Evolutionary conservation across 75 land plant species (phyloP), one percentile per base, ranked within the genome.

Genomic region (Pinus albicaulis): DNA sequence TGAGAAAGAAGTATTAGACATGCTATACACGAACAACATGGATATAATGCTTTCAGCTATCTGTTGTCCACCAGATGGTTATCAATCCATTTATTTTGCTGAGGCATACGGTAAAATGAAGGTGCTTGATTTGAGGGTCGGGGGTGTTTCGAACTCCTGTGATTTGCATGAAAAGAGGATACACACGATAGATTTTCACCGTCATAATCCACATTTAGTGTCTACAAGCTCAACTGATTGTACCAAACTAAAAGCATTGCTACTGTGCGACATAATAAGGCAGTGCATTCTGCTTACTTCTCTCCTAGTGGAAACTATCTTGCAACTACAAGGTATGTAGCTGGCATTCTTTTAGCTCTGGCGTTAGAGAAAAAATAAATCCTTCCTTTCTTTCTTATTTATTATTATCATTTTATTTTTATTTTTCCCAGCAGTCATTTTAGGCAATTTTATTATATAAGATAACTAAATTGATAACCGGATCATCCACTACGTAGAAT

Each of bases 221-320:
- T 88, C 86, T 52, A 92, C 96, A 52, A 86, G 90, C 74, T 91
- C 90, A 75, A 75, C 90, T 19, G 94, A 94, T 85, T 85, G 85
- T 16, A 84, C 82, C 59, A 77, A 58, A 78, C 84, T 12, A n/a
- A 74, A 70, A n/a, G 80, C 20, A 13, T 86, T 66, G 87, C 80
- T 77, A 74, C 65, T 3, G 66, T 86, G 57, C 36, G 36, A 8
- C 96, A 94, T 78, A 19, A 77, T 31, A 80, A 74, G 76, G 87
- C 92, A 34, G 89, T 89, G n/a, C 92, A 84, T 60, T 89, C 94
- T 61, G 94, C 96, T 19, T 92, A 89, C 78, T 94, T 94, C 78
- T 94, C 96, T 72, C 96, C 94, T 8, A 83, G 85, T 78, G 96
- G 96, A 76, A 81, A 55, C n/a, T 79, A 15, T 14, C 88, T 94